Percentiles rank a stretch among this genome's conserved stretches.
These are phyloP conservation scores for Talaromyces sp. DNA, from an alignment of 2,329 filamentous ascomycete genomes.

Conservation along the genomic window DNA sequence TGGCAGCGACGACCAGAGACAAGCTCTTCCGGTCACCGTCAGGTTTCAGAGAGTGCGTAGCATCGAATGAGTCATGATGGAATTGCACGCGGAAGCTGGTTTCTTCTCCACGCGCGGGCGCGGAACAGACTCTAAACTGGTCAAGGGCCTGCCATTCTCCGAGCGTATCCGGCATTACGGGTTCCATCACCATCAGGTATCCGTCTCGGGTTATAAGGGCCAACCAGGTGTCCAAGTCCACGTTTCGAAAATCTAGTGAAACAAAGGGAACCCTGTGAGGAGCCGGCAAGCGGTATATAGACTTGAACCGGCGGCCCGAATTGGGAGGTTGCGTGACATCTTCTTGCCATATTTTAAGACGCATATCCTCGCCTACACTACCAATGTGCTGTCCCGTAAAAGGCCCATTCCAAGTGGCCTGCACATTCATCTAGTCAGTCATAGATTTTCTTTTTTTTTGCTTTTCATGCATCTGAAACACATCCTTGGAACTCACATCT, in stretches of 20 bases:
- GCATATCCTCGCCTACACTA: conserved; percentile 82
- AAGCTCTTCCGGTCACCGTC: conserved; percentile 77
- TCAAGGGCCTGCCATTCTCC: conserved; percentile 71
- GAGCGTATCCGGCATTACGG: conserved; percentile 75
- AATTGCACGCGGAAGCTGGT: conserved; percentile 80
- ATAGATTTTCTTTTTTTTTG: conserved; percentile 13
- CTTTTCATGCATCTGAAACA: too few relatives aligned
- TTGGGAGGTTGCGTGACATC: conserved; percentile 71
- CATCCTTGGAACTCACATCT: conserved; percentile 55
- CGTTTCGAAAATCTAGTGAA: conserved; percentile 80
- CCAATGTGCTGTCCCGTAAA: conserved; percentile 84
- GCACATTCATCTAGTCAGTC: conserved; percentile 9
- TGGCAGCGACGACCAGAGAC: conserved; percentile 76
- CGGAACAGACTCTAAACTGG: conserved; percentile 65
- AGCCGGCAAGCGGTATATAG: conserved; percentile 56
- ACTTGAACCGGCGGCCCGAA: conserved; percentile 74
- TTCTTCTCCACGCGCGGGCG: conserved; percentile 74
- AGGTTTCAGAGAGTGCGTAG: conserved; percentile 69
- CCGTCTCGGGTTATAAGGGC: conserved; percentile 81
- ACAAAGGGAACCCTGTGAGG: conserved; percentile 66
- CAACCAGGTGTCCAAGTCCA: conserved; percentile 76
- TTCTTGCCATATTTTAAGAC: conserved; percentile 89
- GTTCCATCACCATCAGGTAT: conserved; percentile 73
- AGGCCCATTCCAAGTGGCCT: conserved; percentile 91
- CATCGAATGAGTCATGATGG: conserved; percentile 71